Evolutionary conservation across 306 rosid species (phyloP).

Genomic region (Dryas drummondii): DNA sequence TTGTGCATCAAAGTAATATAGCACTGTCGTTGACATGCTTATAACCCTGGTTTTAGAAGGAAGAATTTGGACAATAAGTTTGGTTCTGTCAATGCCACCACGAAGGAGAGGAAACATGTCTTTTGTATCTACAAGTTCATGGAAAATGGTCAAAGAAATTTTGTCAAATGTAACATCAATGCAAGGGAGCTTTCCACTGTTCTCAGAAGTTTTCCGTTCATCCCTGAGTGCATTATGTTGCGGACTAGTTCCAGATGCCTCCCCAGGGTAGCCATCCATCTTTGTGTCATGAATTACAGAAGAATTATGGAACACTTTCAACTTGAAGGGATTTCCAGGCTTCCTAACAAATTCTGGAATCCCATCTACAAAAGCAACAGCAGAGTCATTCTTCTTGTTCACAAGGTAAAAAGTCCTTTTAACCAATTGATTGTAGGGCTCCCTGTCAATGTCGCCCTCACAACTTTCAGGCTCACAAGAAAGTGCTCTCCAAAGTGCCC

Average conservation of each 20-base stretch:
- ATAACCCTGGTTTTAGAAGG: constrained; percentile 73
- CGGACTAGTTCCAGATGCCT: constrained; percentile 37
- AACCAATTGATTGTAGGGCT: constrained; percentile 52
- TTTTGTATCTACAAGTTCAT: constrained; percentile 62
- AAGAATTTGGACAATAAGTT: constrained; percentile 59
- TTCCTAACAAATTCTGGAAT: constrained; percentile 72
- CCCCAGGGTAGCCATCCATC: constrained; percentile 36
- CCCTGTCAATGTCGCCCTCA: constrained; percentile 58
- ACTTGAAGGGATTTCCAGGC: constrained; percentile 93
- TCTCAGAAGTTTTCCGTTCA: constrained; percentile 40
- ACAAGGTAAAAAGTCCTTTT: constrained; percentile 62
- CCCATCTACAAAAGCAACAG: constrained; percentile 80
- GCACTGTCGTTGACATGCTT: constrained; percentile 50
- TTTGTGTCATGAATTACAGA: constrained; percentile 40
- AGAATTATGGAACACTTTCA: constrained; percentile 61
- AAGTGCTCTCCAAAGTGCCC: constrained; percentile 63
- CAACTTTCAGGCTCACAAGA: constrained; percentile 47
- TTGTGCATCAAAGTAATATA: constrained; percentile 69
- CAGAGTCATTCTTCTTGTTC: constrained; percentile 77
- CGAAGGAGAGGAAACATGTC: constrained; percentile 66
- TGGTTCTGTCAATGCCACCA: constrained; percentile 45
- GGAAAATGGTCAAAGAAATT: constrained; percentile 64
- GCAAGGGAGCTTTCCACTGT: constrained; percentile 46
- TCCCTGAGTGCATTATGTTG: constrained; percentile 27
- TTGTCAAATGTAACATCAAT: constrained; percentile 55